Base-by-base conservation (phyloP, 768 basidiomycete species). In the Ramaria sp. region DNA sequence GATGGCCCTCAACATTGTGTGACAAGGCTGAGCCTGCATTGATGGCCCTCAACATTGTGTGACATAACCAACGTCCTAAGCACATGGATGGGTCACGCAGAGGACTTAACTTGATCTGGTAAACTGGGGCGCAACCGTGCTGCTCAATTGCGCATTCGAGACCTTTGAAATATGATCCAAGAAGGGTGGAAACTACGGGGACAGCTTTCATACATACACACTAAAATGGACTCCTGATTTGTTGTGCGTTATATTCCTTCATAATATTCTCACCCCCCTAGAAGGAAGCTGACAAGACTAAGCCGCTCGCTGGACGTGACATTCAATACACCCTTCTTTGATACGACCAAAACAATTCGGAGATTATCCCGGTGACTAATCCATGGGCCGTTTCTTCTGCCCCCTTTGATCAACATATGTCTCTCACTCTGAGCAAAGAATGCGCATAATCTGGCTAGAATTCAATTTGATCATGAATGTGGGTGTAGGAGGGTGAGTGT, bases 401-500 rank as follows among this genome's bases (percentile, higher is more conserved):
- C 22, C 91, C 90, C 9, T 93, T 93, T 62, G 89, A 93, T 67
- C 81, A 88, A 67, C 69, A 85, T 88, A 61, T 58, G 80, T 68
- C 51, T 7, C 52, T 47, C 34, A 39, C 30, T 30, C 24, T 43
- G 38, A 24, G 58, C 27, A 34, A 13, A 13, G 8, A 1, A 1
- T 18, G 15, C 20, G 15, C 5, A 18, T 49, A 30, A 37, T 25
- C 10, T 38, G n/a, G 9, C 9, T 58, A 86, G 85, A 78, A 9
- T 94, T 96, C 72, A 94, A 90, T 69, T 75, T 96, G 37, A 85
- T 89, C 59, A 67, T 95, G 65, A 77, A 87, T 60, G 77, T 94
- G 49, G 88, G 82, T 7, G 83, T 90, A 34, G 92, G 92, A 7
- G 88, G 53, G 53, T 48, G 42, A 16, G 53, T 44, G 13, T 13